Evolutionary conservation across 495 filamentous ascomycete species (phyloP), one percentile per base, ranked within the genome.

Genomic region (Schizothecium vesticola): DNA sequence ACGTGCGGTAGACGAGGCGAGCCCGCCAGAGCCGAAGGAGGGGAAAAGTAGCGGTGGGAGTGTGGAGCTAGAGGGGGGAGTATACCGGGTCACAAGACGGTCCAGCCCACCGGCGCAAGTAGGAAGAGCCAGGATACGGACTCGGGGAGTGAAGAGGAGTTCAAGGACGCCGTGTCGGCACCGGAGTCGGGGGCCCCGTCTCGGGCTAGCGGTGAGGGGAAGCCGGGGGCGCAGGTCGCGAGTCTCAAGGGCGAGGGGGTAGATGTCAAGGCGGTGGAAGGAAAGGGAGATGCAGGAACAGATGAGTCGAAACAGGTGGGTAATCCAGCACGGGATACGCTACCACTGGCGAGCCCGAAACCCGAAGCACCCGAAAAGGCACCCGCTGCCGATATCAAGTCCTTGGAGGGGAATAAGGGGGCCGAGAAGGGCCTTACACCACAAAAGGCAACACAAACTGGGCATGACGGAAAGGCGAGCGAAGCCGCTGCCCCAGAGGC

Each of bases 141-240:
- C 25, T 68, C 71, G 13, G 69, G 68, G 63, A 74, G 67, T 63
- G 72, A 71, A 25, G 58, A 80, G 8, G 75, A 82, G 11, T 80
- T 80, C 68, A 77, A 80, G 68, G 80, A 80, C 76, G 80, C 80
- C 29, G 73, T 70, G 24, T 79, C 79, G 25, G 77, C 68, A 3
- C 75, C 76, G 1, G 55, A 72, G 22, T 72, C 76, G 67, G 80
- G 80, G 72, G 77, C 78, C 36, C 73, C 57, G 63, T 67, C 71
- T 59, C 57, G 65, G 66, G 28, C 23, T 28, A 56, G 66, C 59
- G 68, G 62, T 62, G 64, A 65, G 36, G 65, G 65, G 33, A 57
- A 56, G 16, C 16, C 43, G 7, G 43, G 16, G 43, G 43, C 7
- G 43, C 16, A 8, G 7, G 19, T n/a, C n/a, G 16, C 43, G 7